phyloP scores from a whole-genome alignment of 2,329 filamentous ascomycete species.

The Aaosphaeria pasadenensis region DNA sequence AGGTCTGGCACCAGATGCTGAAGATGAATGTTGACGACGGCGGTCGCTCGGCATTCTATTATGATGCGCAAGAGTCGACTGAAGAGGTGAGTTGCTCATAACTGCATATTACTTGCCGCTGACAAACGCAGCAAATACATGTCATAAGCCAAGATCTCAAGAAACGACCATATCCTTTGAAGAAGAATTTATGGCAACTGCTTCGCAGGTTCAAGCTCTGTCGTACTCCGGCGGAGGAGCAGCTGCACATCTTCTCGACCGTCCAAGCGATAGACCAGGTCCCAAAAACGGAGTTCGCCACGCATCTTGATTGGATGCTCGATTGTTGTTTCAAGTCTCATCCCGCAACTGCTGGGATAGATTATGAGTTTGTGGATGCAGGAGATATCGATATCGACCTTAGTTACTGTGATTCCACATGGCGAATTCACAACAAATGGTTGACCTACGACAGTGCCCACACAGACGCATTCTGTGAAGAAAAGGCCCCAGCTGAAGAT shows the following conservation, averaged over 20 bases:
- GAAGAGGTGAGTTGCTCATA: too few relatives aligned
- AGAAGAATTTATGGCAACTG: background rate
- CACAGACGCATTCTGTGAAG: background rate
- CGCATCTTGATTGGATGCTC: background rate
- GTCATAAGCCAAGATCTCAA: background rate
- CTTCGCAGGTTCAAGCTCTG: background rate
- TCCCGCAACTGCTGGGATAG: background rate
- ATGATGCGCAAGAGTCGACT: too few relatives aligned
- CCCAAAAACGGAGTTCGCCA: background rate
- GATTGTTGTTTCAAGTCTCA: background rate
- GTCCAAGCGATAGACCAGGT: too few relatives aligned
- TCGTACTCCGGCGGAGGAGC: background rate
- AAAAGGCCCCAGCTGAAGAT: background rate
- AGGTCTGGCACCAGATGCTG: constrained; percentile 3
- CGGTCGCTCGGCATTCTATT: background rate
- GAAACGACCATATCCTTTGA: background rate
- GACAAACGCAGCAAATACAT: background rate
- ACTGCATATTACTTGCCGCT: background rate
- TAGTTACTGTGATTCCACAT: background rate
- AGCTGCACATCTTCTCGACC: background rate
- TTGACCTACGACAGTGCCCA: constrained; percentile 6
- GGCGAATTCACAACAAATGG: constrained; percentile 6
- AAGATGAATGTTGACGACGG: background rate
- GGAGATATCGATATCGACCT: constrained; percentile 3
- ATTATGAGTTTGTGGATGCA: constrained; percentile 1